Base-by-base conservation (phyloP, 208 protist genomes). In the Histomonas meleagridis region DNA sequence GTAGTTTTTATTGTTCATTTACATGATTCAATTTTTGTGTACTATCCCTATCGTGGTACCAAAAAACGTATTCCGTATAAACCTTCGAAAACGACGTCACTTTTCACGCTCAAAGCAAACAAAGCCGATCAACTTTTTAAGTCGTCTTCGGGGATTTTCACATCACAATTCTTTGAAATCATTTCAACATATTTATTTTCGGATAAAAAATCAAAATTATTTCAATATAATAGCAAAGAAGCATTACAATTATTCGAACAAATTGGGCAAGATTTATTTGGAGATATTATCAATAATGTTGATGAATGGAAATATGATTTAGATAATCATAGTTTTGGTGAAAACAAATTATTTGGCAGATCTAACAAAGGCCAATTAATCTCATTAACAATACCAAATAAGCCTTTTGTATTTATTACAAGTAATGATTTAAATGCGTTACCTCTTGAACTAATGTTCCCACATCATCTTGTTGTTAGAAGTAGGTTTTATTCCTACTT, bases 381-480 rank as follows among this genome's bases (percentile, higher is more conserved):
- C n/a, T 65, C 60, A n/a, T 10, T 65, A n/a, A n/a, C 16, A 65
- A 65, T 26, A 32, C 21, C 16, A 65, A 5, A 10, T n/a, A 7
- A 60, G 18, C 60, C 65, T 1, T 43, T 72, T 10, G 40, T 43
- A 5, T 81, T 81, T 23, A 81, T 81, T 46, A 48, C 43, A 51
- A n/a, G 14, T 32, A 51, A 5, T 53, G 70, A 81, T 46, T n/a
- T 81, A 0, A 51, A 48, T n/a, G 70, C 40, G 23, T 51, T 81
- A n/a, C 70, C 70, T 32, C 18, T 81, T n/a, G 70, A 81, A 81
- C 7, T 81, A 51, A 51, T 81, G 70, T 81, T 81, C n/a, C 18
- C 26, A 51, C 16, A 81, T 10, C 21, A 38, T 43, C 21, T 81
- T 32, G 16, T 81, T 1, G 14, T 81, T 51, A 16, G 70, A 32